Conservation (phyloP, 2,329 filamentous ascomycete genomes). For the Penicillium hesseltinei region DNA sequence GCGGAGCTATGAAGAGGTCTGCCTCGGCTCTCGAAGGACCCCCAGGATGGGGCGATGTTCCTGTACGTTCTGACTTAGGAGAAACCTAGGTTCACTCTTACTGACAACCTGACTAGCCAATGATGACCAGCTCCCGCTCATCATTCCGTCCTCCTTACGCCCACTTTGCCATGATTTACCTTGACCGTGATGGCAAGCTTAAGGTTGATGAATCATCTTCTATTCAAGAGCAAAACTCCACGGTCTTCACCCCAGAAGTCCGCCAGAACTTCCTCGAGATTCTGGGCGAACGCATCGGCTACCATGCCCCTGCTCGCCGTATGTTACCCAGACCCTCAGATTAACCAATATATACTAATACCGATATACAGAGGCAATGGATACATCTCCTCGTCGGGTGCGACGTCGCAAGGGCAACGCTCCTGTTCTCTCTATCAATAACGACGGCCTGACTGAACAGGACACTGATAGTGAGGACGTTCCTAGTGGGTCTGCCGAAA, state of each 20-base stretch:
- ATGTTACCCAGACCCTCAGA: constrained; percentile 12
- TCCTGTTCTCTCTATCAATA: constrained; percentile 12
- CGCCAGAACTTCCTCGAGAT: constrained; percentile 38
- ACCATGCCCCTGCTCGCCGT: constrained; percentile 29
- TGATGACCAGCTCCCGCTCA: constrained; percentile 27
- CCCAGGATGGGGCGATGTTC: constrained; percentile 31
- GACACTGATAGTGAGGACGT: constrained; percentile 28
- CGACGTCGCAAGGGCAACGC: constrained; percentile 31
- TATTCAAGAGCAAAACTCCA: constrained; percentile 30
- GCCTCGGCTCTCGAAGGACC: constrained; percentile 30
- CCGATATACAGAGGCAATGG: constrained; percentile 13
- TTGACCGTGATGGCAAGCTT: constrained; percentile 35
- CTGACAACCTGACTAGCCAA: constrained; percentile 21
- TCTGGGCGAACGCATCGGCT: constrained; percentile 31
- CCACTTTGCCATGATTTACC: constrained; percentile 39
- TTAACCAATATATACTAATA: not conserved
- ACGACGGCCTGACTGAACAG: constrained; percentile 20
- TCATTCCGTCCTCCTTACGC: constrained; percentile 30
- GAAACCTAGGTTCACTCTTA: not conserved
- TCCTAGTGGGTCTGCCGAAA: constrained; percentile 23
- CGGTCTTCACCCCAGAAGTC: constrained; percentile 36
- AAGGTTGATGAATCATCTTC: constrained; percentile 35
- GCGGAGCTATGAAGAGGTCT: constrained; percentile 32
- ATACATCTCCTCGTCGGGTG: constrained; percentile 28
- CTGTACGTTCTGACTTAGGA: constrained; percentile 20